Percentiles rank a stretch among this genome's conserved stretches.
These are phyloP conservation scores for Sugiyamaella qingdaonensis DNA, from an alignment of 805 yeast species.

Conservation along the genomic window DNA sequence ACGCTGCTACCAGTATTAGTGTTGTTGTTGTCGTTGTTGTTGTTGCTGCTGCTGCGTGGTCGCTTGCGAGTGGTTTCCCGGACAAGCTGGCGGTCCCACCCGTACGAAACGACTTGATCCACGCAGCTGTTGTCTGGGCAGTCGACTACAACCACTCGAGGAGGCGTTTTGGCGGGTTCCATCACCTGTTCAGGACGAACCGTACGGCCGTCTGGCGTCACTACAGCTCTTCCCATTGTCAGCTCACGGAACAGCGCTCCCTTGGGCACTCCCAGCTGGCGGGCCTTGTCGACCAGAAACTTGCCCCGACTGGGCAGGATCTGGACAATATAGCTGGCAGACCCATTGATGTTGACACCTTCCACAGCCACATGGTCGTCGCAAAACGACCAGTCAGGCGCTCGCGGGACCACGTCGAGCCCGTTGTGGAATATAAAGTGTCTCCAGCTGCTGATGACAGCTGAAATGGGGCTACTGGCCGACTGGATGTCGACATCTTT, in stretches of 20 bases:
- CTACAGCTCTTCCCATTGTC: slow-evolving; percentile 55
- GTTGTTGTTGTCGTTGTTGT: neutral
- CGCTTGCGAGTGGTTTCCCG: neutral
- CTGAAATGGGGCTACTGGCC: neutral
- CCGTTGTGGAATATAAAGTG: slow-evolving; percentile 72
- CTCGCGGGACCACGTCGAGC: slow-evolving; percentile 50
- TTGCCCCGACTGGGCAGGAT: slow-evolving; percentile 70
- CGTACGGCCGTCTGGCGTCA: slow-evolving; percentile 52
- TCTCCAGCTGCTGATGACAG: slow-evolving; percentile 62
- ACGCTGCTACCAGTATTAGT: too few species aligned
- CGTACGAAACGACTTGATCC: slow-evolving; percentile 2
- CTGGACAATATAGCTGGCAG: slow-evolving; percentile 64
- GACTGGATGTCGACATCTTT: slow-evolving; percentile 15
- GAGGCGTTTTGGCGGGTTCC: slow-evolving; percentile 54
- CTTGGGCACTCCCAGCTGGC: slow-evolving; percentile 60
- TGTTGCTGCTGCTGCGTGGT: slow-evolving; percentile 2
- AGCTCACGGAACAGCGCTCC: slow-evolving; percentile 58
- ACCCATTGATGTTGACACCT: slow-evolving; percentile 17
- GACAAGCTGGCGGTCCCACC: slow-evolving; percentile 12
- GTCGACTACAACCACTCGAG: slow-evolving; percentile 65
- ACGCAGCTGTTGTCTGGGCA: slow-evolving; percentile 56
- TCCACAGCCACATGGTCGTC: slow-evolving; percentile 29
- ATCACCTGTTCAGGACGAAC: slow-evolving; percentile 70
- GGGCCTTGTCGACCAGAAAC: slow-evolving; percentile 64
- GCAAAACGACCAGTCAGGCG: slow-evolving; percentile 24